Evolutionary conservation across 1,284 basidiomycete genomes (phyloP), one percentile per base, ranked within the genome.

Genomic region (Ceratobasidium sp.): DNA sequence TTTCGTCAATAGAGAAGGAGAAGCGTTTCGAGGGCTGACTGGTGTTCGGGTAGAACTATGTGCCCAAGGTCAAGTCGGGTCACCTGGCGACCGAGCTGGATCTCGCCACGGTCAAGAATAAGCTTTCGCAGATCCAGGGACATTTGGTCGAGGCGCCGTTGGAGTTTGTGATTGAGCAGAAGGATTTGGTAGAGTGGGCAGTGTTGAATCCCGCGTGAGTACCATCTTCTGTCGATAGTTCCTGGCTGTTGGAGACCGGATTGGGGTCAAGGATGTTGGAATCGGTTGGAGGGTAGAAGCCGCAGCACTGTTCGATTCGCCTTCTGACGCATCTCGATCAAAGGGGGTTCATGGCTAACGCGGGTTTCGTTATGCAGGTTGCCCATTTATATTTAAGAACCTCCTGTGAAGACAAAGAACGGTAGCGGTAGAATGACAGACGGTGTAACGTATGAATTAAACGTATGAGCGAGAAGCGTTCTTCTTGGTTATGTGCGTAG

Each of bases 81-180:
- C 96, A 97, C 81, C 90, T 97, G 65, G 89, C 88, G 1, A 89
- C 84, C 74, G 77, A 89, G 11, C 79, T 94, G 37, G 81, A 87
- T 0, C 82, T 95, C 24, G 83, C 85, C 0, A 87, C 90, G 59
- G 86, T 95, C 78, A 95, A 96, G 85, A 84, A 88, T 56, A 87
- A 89, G 46, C 86, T 98, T 58, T 83, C 85, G 39, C 84, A 88
- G 78, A 89, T 98, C 74, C 79, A 83, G 78, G 92, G 92, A 43
- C 84, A 90, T 11, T 80, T 94, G n/a, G 92, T 94, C 1, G 92
- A 93, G 79, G 88, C 87, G 78, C 91, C 92, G 54, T 80, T 94
- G 79, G 92, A 94, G 81, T 94, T 94, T 86, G 83, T 94, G 76
- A 92, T 92, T 73, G 91, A 94, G 75, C 87, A 94, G 77, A 88